Evolutionary conservation across 1,284 basidiomycete species (phyloP), one percentile per base, ranked within the genome.

Genomic region (Pseudozyma sp.): DNA sequence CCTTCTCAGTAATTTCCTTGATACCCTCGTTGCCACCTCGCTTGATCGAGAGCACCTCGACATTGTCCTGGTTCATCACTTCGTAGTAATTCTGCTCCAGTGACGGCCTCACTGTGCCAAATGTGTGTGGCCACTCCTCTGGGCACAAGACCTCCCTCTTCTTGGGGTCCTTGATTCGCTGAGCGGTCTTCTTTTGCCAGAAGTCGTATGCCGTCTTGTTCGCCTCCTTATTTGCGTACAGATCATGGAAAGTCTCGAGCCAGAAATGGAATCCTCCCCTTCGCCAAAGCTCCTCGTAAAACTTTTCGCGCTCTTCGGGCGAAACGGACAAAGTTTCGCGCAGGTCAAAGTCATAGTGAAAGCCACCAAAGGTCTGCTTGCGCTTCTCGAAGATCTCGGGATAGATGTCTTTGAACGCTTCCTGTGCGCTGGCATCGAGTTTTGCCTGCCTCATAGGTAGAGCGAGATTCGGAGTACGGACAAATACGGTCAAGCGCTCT

Each of bases 41-140:
- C 57, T 71, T 77, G 36, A 87, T 87, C 86, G 87, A 88, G 19
- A 81, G 82, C 38, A 90, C 72, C 36, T 84, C 83, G 35, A 90
- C 88, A 76, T 91, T 90, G 6, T 88, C 86, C 53, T 86, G 85
- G 58, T 88, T 85, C 42, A 91, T 83, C 39, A 86, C 85, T 39
- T 87, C 82, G 34, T 79, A 80, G 60, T 77, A 80, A 48, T 77
- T 72, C 34, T 70, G 67, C 48, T 80, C 77, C 38, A 79, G 62
- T 12, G 77, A 76, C 10, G 74, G 74, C 31, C 78, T 61, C 5
- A 74, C 73, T 11, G 77, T 79, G 45, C 78, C 78, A 34, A 79
- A 79, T 0, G 76, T 75, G 57, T 80, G 78, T 21, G 70, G 76
- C 61, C 67, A 68, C 44, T 77, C 64, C 43, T 74, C 42, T 31